phyloP scores from a whole-genome alignment of 1,284 basidiomycete genomes.

The Austroboletus novae-zelandiae region DNA sequence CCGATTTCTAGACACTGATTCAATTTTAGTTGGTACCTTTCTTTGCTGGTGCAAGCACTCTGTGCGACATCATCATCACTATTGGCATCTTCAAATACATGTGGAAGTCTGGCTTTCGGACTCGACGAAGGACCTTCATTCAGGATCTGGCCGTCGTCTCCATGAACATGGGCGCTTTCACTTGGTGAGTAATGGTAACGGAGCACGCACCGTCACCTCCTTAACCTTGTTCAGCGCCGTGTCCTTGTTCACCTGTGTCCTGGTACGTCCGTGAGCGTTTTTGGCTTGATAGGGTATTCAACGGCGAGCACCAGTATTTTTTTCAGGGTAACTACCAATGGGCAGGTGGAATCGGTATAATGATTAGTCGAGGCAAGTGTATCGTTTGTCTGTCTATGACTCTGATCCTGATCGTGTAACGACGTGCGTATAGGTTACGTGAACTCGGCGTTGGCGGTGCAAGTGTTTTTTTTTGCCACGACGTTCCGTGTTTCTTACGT shows the following conservation, averaged over 20 bases:
- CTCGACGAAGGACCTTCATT: constrained; percentile 2
- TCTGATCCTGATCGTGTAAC: not conserved
- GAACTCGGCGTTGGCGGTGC: not conserved
- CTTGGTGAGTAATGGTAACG: constrained; percentile 5
- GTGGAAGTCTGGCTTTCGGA: constrained; percentile 16
- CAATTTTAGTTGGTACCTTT: constrained; percentile 7
- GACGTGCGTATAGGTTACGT: not conserved
- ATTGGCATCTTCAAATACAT: constrained; percentile 10
- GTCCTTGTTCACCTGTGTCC: not conserved
- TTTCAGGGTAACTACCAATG: not conserved
- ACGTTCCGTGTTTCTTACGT: not conserved
- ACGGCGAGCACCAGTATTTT: not conserved
- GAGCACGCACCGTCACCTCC: not conserved
- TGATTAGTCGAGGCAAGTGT: not conserved
- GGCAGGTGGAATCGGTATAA: not conserved
- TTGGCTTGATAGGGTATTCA: not conserved
- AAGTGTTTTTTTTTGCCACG: not conserved
- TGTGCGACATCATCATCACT: constrained; percentile 12
- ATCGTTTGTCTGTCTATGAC: not conserved
- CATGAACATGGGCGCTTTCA: constrained; percentile 13
- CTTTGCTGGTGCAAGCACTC: not conserved
- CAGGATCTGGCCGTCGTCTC: constrained; percentile 15
- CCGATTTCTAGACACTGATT: not conserved
- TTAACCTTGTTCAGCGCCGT: not conserved
- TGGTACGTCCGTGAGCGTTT: constrained; percentile 6